Percentiles rank a stretch among this genome's conserved stretches.
Conservation (phyloP, 257 asterid species). For the Solanum etuberosum region DNA sequence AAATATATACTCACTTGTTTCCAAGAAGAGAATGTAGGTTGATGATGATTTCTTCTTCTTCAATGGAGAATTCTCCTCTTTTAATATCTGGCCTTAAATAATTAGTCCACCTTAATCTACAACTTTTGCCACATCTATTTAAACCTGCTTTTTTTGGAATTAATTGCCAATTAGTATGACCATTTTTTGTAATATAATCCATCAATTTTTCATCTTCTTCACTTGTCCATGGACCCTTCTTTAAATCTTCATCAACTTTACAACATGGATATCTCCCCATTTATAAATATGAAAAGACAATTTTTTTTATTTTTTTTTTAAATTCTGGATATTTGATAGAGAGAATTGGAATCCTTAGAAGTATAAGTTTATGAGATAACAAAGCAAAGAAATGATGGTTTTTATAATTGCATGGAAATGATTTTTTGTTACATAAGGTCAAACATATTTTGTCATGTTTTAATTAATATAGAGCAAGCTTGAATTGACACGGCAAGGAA, state of each 20-base stretch:
- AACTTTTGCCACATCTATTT: slow-evolving; percentile 31
- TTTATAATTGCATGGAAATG: background rate
- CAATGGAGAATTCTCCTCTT: slow-evolving; percentile 24
- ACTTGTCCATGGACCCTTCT: slow-evolving; percentile 28
- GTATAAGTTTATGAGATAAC: background rate
- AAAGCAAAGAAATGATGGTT: background rate
- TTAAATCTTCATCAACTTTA: slow-evolving; percentile 7
- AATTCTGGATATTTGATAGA: background rate
- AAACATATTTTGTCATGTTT: background rate
- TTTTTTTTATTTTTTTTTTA: too few species aligned
- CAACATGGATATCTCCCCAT: slow-evolving; percentile 17
- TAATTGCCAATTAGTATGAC: slow-evolving; percentile 25
- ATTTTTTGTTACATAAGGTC: slow-evolving; percentile 1
- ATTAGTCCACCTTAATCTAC: slow-evolving; percentile 31
- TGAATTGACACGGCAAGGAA: slow-evolving; percentile 3
- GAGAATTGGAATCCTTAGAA: background rate
- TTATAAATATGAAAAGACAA: background rate
- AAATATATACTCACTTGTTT: background rate
- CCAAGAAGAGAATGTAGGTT: slow-evolving; percentile 20
- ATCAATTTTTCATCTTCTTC: slow-evolving; percentile 21
- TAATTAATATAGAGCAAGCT: background rate
- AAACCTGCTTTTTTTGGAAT: slow-evolving; percentile 19
- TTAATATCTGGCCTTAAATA: slow-evolving; percentile 27
- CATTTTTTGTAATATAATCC: slow-evolving; percentile 14
- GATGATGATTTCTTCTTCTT: slow-evolving; percentile 20